These are phyloP conservation scores for Aquilaria agallochum DNA, from an alignment of 441 rosid species.

Conservation along the genomic window DNA sequence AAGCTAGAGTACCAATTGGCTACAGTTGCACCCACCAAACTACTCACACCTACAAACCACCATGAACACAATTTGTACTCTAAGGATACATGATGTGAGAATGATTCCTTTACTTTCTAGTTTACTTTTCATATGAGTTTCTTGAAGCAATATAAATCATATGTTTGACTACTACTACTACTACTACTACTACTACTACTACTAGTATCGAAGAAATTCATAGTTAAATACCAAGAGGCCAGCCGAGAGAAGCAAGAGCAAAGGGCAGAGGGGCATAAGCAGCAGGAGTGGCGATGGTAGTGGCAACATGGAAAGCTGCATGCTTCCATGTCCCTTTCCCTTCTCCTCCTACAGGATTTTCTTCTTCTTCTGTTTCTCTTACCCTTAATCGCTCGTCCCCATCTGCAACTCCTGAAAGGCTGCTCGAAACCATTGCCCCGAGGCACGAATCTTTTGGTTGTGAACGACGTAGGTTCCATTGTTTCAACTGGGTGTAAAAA, in stretches of 20 bases:
- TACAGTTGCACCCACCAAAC: slow-evolving; percentile 42
- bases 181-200: background rate
- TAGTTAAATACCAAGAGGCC: slow-evolving; percentile 36
- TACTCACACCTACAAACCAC: slow-evolving; percentile 29
- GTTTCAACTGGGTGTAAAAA: background rate
- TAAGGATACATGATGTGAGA: background rate
- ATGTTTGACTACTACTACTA: background rate
- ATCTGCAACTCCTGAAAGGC: no score
- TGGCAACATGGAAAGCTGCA: slow-evolving; percentile 56
- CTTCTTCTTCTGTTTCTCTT: slow-evolving; percentile 3
- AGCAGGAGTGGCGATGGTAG: slow-evolving; percentile 55
- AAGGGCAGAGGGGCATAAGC: slow-evolving; percentile 58
- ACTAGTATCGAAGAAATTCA: background rate
- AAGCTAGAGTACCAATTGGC: slow-evolving; percentile 49
- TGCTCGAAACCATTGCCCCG: no score
- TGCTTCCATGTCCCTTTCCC: slow-evolving; percentile 56
- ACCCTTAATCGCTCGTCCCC: no score
- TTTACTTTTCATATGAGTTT: background rate
- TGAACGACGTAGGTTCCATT: background rate
- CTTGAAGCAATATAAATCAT: no score
- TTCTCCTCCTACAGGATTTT: background rate
- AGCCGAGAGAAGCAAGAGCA: slow-evolving; percentile 56
- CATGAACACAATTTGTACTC: background rate
- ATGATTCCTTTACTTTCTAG: background rate
- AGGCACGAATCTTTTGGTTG: no score